Conservation (phyloP, 352 stramenopile genomes). For the Pythium biforme region DNA sequence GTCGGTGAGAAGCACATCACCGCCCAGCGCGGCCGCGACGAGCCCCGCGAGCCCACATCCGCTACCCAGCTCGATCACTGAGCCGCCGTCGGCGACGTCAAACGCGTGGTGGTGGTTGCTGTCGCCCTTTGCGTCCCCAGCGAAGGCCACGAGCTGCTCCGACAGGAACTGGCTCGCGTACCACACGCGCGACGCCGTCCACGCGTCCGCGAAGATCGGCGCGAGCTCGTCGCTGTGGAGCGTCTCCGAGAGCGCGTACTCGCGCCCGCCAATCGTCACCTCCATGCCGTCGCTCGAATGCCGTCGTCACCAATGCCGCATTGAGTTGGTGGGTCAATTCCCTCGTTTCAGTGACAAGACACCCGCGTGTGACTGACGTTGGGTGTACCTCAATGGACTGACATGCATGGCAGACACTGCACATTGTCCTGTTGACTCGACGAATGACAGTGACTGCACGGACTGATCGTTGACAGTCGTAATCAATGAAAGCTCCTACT, state of each 20-base stretch:
- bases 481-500: no score
- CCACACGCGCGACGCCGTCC: conserved; percentile 80
- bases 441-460: no score
- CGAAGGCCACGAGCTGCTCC: conserved; percentile 44
- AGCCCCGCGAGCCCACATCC: conserved; percentile 75
- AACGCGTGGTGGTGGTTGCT: conserved; percentile 8
- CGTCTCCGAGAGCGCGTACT: conserved; percentile 76
- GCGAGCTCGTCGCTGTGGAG: conserved; percentile 65
- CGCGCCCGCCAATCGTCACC: conserved; percentile 45
- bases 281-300: conserved; percentile 17
- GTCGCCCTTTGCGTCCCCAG: background rate
- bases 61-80: conserved; percentile 77
- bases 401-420: no score
- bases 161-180: conserved; percentile 67
- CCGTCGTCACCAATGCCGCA: no score
- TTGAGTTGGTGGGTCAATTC: background rate
- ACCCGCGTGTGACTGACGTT: no score
- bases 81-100: conserved; percentile 22
- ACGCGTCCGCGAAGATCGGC: conserved; percentile 80
- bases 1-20: conserved; percentile 69
- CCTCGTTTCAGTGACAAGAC: no score
- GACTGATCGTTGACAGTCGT: no score
- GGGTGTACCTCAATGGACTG: no score
- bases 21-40: conserved; percentile 61
- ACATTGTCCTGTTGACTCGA: no score